These are phyloP conservation scores for Cyberlindnera mycetangii DNA, from an alignment of 805 yeast genomes.

Conservation along the genomic window DNA sequence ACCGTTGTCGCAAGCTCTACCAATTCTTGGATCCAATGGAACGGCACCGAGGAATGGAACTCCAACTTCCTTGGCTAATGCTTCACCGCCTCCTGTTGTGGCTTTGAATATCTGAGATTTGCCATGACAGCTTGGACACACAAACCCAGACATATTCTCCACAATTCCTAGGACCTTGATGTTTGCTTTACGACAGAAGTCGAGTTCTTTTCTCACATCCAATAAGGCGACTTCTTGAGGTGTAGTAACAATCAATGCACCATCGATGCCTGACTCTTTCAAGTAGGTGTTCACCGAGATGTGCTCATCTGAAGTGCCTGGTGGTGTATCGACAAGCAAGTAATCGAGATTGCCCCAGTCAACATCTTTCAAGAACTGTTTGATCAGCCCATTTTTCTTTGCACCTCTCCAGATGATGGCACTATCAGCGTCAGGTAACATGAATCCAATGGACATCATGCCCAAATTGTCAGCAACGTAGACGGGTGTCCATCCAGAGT, in stretches of 20 bases:
- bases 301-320: conserved; percentile 98
- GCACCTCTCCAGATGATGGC: conserved; percentile 97
- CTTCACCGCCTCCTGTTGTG: conserved; percentile 95
- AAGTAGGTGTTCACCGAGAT: conserved; percentile 82
- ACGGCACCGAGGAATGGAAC: conserved; percentile 86
- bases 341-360: conserved; percentile 92
- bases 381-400: conserved; percentile 90
- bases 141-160: conserved; percentile 98
- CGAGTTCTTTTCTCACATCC: conserved; percentile 94
- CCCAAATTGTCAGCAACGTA: conserved; percentile 94
- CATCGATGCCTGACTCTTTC: conserved; percentile 90
- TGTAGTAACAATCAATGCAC: conserved; percentile 92
- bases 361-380: conserved; percentile 90
- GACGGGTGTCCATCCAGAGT: conserved; percentile 95
- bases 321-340: conserved; percentile 92
- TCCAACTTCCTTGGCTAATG: conserved; percentile 72
- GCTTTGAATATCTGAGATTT: conserved; percentile 88
- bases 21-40: conserved; percentile 94
- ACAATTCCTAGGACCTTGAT: conserved; percentile 86
- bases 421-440: conserved; percentile 90
- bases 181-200: conserved; percentile 88
- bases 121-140: conserved; percentile 91
- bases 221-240: conserved; percentile 96
- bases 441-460: conserved; percentile 90
- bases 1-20: conserved; percentile 84